A percentile compares a stretch with the other conserved stretches of the same genome.
These are phyloP conservation scores for Acanthamoeba sp. DNA, from an alignment of 208 protist genomes.

Conservation along the genomic window DNA sequence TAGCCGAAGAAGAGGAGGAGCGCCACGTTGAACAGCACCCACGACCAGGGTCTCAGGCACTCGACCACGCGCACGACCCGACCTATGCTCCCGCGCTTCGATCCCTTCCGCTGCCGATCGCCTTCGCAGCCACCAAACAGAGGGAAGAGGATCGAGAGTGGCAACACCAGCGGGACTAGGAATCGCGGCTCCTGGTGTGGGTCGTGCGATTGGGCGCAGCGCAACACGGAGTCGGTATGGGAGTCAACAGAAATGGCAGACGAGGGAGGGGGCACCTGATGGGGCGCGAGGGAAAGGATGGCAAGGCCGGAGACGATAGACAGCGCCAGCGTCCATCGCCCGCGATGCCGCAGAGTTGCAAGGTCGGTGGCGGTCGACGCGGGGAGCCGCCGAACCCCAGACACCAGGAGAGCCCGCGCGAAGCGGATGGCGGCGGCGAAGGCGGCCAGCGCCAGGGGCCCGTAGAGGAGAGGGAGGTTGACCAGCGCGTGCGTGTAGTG, in stretches of 20 bases:
- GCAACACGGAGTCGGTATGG: not conserved
- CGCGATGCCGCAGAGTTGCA: not conserved
- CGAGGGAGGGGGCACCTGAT: conserved; percentile 25
- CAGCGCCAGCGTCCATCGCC: conserved; percentile 7
- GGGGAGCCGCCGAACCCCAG: not conserved
- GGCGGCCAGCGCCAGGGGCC: conserved; percentile 7
- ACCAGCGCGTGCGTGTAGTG: conserved; percentile 59
- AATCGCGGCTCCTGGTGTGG: conserved; percentile 45
- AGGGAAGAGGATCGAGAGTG: conserved; percentile 37
- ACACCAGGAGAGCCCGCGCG: not conserved
- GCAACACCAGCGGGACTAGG: conserved; percentile 55
- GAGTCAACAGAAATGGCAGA: not conserved
- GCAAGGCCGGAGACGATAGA: conserved; percentile 1
- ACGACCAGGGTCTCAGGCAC: not conserved
- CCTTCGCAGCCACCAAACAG: not conserved
- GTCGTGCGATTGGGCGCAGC: not conserved
- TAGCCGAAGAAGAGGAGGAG: conserved; percentile 63
- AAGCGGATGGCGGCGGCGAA: not conserved
- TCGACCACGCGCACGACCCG: not conserved
- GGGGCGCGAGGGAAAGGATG: conserved; percentile 51
- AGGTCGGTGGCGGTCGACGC: not conserved
- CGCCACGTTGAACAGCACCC: conserved; percentile 64
- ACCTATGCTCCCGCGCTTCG: not conserved
- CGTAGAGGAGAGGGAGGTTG: conserved; percentile 68
- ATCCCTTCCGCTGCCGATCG: not conserved